Base-by-base conservation (phyloP, 768 basidiomycete genomes). In the Trametes cubensis region DNA sequence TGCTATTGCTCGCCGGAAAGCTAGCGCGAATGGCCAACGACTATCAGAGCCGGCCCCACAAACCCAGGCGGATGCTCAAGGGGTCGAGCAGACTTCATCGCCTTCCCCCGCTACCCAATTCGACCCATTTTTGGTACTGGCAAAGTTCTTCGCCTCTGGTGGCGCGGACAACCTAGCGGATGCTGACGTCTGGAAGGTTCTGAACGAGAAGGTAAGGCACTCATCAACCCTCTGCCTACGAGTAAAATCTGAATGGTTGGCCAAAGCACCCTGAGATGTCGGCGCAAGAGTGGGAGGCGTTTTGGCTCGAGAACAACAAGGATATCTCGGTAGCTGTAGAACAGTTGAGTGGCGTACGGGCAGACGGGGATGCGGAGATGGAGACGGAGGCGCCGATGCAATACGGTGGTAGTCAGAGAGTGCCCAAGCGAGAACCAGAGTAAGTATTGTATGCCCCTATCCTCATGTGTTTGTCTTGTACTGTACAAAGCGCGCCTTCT, bases 101-200 rank as follows among this genome's bases (percentile, higher is more conserved):
- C 14, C 15, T 21, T 18, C 30, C 28, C n/a, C 39, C 25, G 11
- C 10, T 60, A 72, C 78, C 51, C 85, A 87, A 69, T 73, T 88
- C n/a, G 74, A 82, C 18, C 30, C 50, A 1, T 45, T 56, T 30
- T 20, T 44, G 3, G 69, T 74, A 3, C 77, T 90, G 40, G 78
- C 81, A 7, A 70, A 72, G 11, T 89, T 87, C 66, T 85, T 89
- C 66, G 82, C 81, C 13, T 77, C 74, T 4, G 78, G 79, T 13
- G 82, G 80, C 42, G 80, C 81, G 13, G 79, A 82, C 4, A 79
- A 81, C 1, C 75, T 78, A 8, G 71, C 74, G 4, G 80, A 81
- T n/a, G 75, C 75, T 23, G 74, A 78, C n/a, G 74, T 86, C 38
- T 90, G 86, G 84, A 75, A 72, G 49, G 75, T 71, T 44, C 70